phyloP scores from a whole-genome alignment of 805 yeast species.

The Hanseniaspora lindneri region DNA sequence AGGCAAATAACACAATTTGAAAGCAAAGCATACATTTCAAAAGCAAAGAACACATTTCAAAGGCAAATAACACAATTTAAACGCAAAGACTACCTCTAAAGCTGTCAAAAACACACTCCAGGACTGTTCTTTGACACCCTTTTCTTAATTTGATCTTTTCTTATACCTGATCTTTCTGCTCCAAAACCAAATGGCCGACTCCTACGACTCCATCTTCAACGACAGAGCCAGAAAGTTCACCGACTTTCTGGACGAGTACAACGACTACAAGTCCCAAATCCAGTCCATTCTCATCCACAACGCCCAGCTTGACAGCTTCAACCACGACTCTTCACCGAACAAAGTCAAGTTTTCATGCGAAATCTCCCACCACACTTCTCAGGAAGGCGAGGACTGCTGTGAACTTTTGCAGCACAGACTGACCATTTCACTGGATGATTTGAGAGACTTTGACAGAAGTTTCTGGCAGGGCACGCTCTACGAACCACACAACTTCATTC shows the following conservation, averaged over 20 bases:
- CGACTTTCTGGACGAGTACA: conserved; percentile 63
- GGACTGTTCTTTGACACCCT: too few relatives aligned
- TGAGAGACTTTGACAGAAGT: conserved; percentile 68
- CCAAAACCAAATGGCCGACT: conserved; percentile 8
- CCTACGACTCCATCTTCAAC: conserved; percentile 42
- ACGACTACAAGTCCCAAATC: conserved; percentile 59
- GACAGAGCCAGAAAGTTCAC: conserved; percentile 83
- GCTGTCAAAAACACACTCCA: too few relatives aligned
- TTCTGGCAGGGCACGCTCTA: conserved; percentile 67
- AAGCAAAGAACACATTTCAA: too few relatives aligned
- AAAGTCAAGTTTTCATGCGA: conserved; percentile 18
- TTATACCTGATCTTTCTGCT: not conserved
- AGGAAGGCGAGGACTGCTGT: conserved; percentile 15
- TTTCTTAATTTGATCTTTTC: too few relatives aligned
- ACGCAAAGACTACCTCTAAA: too few relatives aligned
- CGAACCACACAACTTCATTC: conserved; percentile 72
- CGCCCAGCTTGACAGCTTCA: conserved; percentile 28
- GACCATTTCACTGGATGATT: conserved; percentile 68
- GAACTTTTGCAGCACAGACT: conserved; percentile 36
- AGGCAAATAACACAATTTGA: too few relatives aligned
- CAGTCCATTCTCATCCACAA: conserved; percentile 60
- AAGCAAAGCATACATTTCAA: too few relatives aligned
- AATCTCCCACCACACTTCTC: conserved; percentile 13
- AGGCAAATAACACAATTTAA: too few relatives aligned
- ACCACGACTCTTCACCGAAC: conserved; percentile 16